These are phyloP conservation scores for Jacaranda copaia DNA, from an alignment of 257 asterid species.

Conservation along the genomic window DNA sequence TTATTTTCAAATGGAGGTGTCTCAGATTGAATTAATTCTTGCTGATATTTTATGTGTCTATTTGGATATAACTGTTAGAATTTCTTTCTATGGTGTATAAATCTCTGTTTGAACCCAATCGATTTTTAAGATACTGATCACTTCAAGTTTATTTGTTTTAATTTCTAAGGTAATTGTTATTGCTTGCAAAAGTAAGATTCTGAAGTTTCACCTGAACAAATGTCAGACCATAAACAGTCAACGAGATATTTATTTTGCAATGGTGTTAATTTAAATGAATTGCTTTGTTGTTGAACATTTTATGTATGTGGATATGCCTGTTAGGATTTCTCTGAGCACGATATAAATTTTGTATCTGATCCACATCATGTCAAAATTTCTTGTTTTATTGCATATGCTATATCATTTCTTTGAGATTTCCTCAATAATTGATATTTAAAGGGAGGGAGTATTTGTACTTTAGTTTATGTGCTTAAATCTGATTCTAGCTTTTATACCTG, in stretches of 20 bases:
- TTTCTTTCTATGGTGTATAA: neutral
- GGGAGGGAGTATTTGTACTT: neutral
- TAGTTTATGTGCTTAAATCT: neutral
- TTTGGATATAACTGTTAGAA: neutral
- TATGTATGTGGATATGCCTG: conserved; percentile 2
- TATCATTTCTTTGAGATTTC: neutral
- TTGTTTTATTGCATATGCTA: neutral
- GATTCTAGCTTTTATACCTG: neutral
- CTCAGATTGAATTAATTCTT: neutral
- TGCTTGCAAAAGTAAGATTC: neutral
- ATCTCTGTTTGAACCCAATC: neutral
- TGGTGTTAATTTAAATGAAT: conserved; percentile 9
- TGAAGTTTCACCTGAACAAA: neutral
- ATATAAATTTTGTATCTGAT: neutral
- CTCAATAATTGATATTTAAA: neutral
- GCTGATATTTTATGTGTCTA: neutral
- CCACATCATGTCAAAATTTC: neutral
- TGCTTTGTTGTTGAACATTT: neutral
- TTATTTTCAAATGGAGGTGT: neutral
- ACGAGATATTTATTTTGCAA: conserved; percentile 11
- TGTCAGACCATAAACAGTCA: neutral
- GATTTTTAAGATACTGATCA: neutral
- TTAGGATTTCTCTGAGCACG: neutral
- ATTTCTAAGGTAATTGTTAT: neutral
- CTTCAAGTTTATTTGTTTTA: neutral